Evolutionary conservation across 2,329 filamentous ascomycete genomes (phyloP).

Genomic region (Epichloe amarillans): DNA sequence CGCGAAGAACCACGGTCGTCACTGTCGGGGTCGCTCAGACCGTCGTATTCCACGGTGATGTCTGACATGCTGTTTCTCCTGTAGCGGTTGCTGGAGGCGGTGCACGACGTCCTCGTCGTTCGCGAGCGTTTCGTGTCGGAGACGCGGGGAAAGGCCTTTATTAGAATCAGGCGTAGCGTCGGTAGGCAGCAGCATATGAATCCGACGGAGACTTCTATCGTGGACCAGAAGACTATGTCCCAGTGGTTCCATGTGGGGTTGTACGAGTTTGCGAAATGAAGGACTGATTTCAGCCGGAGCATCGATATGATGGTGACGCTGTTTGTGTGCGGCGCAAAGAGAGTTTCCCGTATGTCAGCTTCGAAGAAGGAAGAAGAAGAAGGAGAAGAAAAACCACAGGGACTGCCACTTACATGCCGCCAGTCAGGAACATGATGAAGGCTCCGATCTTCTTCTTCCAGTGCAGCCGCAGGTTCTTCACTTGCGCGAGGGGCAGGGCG

Average conservation of each 20-base stretch:
- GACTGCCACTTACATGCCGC: conserved; percentile 16
- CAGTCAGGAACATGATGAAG: conserved; percentile 29
- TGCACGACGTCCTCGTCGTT: not conserved
- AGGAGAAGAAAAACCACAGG: not conserved
- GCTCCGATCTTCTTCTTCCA: conserved; percentile 19
- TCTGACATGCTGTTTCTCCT: not conserved
- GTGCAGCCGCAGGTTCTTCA: conserved; percentile 21
- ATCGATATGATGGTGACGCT: conserved; percentile 15
- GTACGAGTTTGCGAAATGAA: conserved; percentile 11
- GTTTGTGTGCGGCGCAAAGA: not conserved
- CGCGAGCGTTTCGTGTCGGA: not conserved
- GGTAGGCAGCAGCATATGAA: conserved; percentile 16
- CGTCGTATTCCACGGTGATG: not conserved
- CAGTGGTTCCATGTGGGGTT: conserved; percentile 15
- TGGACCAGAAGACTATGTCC: conserved; percentile 12
- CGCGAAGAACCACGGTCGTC: not conserved
- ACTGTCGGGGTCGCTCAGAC: not conserved
- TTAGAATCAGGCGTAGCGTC: conserved; percentile 13
- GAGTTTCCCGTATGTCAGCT: too few relatives aligned
- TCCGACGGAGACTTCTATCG: conserved; percentile 13
- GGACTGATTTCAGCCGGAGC: conserved; percentile 11
- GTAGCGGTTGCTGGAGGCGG: not conserved
- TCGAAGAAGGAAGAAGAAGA: too few relatives aligned
- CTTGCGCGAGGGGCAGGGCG: conserved; percentile 26
- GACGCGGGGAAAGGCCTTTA: not conserved